Evolutionary conservation across 768 basidiomycete species (phyloP).

Genomic region (Rhodotorula babjevae): DNA sequence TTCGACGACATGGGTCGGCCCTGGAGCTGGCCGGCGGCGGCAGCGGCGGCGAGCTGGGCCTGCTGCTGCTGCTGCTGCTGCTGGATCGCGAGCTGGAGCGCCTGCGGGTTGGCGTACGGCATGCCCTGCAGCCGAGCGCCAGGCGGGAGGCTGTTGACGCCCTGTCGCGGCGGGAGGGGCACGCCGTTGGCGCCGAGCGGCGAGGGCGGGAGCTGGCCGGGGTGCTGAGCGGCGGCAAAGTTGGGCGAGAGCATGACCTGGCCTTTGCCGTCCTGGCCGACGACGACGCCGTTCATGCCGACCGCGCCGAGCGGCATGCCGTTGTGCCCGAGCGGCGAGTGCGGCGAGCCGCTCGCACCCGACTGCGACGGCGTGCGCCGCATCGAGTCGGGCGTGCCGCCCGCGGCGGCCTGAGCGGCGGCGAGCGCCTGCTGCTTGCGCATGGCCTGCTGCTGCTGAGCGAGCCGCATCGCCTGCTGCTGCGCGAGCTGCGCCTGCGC

Average conservation of each 20-base stretch:
- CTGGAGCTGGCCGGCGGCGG: slow-evolving; percentile 13
- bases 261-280: neutral
- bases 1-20: neutral
- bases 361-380: slow-evolving; percentile 16
- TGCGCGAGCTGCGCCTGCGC: slow-evolving; percentile 11
- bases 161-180: slow-evolving; percentile 17
- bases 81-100: slow-evolving; percentile 25
- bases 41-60: slow-evolving; percentile 1
- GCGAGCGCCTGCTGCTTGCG: slow-evolving; percentile 12
- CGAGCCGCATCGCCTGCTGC: slow-evolving; percentile 13
- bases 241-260: neutral
- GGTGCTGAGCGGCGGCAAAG: neutral
- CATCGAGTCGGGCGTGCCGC: slow-evolving; percentile 10
- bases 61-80: slow-evolving; percentile 11
- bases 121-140: slow-evolving; percentile 28
- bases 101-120: slow-evolving; percentile 26
- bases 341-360: slow-evolving; percentile 6
- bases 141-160: slow-evolving; percentile 28
- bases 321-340: slow-evolving; percentile 12
- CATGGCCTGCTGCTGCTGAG: slow-evolving; percentile 22
- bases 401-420: neutral
- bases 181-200: slow-evolving; percentile 15
- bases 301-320: slow-evolving; percentile 2
- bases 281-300: neutral
- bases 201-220: neutral